These are phyloP conservation scores for Venturia pyrina DNA, from an alignment of 2,329 filamentous ascomycete species.

Conservation along the genomic window DNA sequence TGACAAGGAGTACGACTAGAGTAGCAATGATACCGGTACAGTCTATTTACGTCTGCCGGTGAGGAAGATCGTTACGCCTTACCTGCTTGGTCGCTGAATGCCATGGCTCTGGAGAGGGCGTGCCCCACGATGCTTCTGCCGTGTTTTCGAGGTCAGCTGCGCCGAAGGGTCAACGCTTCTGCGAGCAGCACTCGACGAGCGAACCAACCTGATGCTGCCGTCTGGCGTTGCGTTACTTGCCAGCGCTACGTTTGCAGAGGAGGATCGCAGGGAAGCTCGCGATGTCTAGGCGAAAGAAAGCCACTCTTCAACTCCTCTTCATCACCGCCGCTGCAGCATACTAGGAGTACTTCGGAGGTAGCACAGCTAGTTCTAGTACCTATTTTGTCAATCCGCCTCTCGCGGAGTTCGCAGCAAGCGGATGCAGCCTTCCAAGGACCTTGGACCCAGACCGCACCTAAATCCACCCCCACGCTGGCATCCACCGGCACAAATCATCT, in stretches of 20 bases:
- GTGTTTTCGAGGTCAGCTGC: not conserved
- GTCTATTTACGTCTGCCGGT: not conserved
- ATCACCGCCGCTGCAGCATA: not conserved
- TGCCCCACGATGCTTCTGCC: constrained; percentile 1
- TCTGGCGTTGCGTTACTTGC: not conserved
- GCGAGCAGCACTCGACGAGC: not conserved
- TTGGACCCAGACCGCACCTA: not conserved
- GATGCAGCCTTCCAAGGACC: not conserved
- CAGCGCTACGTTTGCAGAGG: not conserved
- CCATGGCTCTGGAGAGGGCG: not conserved
- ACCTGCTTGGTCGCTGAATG: not conserved
- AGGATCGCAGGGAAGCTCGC: not conserved
- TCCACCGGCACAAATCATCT: constrained; percentile 1
- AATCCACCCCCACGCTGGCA: constrained; percentile 8
- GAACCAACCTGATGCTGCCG: not conserved
- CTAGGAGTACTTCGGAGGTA: too few species aligned
- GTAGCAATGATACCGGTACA: not conserved
- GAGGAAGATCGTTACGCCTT: not conserved
- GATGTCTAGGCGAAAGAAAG: not conserved
- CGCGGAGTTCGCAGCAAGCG: not conserved
- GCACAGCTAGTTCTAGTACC: too few species aligned
- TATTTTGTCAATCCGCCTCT: constrained; percentile 1
- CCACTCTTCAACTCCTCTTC: not conserved
- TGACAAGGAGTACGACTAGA: not conserved
- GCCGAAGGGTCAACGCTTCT: not conserved